These are phyloP conservation scores for Skeletonema marinoi DNA, from an alignment of 108 stramenopile genomes.

Conservation along the genomic window DNA sequence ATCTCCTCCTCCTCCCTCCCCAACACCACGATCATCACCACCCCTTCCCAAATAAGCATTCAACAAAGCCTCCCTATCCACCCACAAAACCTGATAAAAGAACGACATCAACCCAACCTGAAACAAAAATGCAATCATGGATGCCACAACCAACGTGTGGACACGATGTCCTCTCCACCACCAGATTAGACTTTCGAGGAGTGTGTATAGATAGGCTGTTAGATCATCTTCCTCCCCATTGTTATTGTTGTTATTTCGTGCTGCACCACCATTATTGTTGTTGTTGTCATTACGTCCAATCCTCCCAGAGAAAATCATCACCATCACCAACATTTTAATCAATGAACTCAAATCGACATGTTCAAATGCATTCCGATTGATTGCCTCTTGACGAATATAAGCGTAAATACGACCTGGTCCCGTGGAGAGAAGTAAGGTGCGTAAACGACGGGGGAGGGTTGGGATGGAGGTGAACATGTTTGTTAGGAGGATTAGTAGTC, in stretches of 20 bases:
- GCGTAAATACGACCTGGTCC: conserved; percentile 34
- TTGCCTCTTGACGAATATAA: conserved; percentile 17
- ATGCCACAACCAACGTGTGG: conserved; percentile 23
- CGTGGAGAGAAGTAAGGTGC: conserved; percentile 21
- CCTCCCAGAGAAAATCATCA: conserved; percentile 29
- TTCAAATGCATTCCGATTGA: conserved; percentile 28
- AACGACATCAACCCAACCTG: conserved; percentile 44
- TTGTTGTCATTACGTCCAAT: conserved; percentile 7
- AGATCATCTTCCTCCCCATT: conserved; percentile 4
- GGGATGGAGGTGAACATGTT: background rate
- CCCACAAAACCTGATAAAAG: conserved; percentile 42
- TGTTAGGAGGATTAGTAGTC: conserved; percentile 21
- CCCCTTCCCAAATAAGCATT: conserved; percentile 24
- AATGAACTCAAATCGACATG: conserved; percentile 31
- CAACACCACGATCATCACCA: background rate
- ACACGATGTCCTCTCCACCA: conserved; percentile 29
- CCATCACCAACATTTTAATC: conserved; percentile 40
- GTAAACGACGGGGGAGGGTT: conserved; percentile 9
- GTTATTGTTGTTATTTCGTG: background rate
- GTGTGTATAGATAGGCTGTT: background rate
- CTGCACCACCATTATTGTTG: background rate
- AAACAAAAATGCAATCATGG: conserved; percentile 32
- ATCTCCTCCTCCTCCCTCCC: background rate
- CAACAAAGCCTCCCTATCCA: conserved; percentile 36
- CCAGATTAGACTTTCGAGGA: too few species aligned